Evolutionary conservation across 2,329 filamentous ascomycete genomes (phyloP).

Genomic region (Neocucurbitaria cava): DNA sequence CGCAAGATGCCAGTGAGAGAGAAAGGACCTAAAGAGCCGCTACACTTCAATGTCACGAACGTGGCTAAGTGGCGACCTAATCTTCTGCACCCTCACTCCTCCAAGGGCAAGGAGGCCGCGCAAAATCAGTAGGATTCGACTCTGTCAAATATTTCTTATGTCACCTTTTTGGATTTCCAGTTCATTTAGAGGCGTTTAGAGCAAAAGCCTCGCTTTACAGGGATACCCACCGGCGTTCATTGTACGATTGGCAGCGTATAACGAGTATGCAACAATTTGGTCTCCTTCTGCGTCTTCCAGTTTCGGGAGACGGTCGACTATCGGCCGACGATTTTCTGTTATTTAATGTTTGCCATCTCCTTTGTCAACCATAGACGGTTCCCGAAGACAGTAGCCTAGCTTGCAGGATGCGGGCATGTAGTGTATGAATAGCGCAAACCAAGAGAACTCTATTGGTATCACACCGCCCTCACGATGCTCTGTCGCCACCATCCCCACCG

Average conservation of each 20-base stretch:
- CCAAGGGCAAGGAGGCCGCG: constrained; percentile 45
- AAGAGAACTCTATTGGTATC: constrained; percentile 7
- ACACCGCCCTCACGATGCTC: constrained; percentile 2
- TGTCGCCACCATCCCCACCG: not conserved
- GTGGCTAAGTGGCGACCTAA: constrained; percentile 44
- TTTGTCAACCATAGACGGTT: constrained; percentile 15
- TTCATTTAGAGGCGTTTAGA: constrained; percentile 26
- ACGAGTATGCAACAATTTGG: not conserved
- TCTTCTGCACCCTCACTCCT: constrained; percentile 42
- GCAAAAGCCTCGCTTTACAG: constrained; percentile 24
- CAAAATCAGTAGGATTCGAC: constrained; percentile 16
- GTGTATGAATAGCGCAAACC: constrained; percentile 10
- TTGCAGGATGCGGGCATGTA: constrained; percentile 1
- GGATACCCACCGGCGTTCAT: constrained; percentile 36
- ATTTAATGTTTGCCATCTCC: not conserved
- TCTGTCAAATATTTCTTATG: not conserved
- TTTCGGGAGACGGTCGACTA: not conserved
- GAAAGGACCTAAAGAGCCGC: constrained; percentile 48
- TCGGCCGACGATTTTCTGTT: not conserved
- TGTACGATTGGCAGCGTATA: constrained; percentile 8
- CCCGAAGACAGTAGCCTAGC: constrained; percentile 3
- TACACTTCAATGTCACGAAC: constrained; percentile 49
- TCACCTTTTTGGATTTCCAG: not conserved
- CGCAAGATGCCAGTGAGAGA: constrained; percentile 50
- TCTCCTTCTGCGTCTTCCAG: not conserved